Percentiles rank a stretch among this genome's conserved stretches.
These are phyloP conservation scores for Boletus vermiculosoides DNA, from an alignment of 768 basidiomycete species.

Conservation along the genomic window DNA sequence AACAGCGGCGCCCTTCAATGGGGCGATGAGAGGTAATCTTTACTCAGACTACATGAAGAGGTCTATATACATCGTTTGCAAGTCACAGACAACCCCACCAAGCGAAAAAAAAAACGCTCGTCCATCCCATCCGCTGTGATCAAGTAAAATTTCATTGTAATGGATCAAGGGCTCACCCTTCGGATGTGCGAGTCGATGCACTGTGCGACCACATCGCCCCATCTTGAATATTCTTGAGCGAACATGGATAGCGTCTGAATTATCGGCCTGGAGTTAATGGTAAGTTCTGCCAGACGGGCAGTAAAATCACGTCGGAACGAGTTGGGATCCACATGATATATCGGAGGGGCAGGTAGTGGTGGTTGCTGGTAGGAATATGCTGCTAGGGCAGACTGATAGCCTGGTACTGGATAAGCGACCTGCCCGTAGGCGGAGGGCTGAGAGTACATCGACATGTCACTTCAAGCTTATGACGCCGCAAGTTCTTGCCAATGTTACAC, in stretches of 20 bases:
- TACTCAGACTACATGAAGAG: conserved; percentile 43
- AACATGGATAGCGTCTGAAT: conserved; percentile 92
- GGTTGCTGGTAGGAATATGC: conserved; percentile 50
- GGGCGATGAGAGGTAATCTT: conserved; percentile 38
- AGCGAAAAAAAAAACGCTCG: conserved; percentile 24
- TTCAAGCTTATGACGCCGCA: conserved; percentile 38
- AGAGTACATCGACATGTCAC: conserved; percentile 62
- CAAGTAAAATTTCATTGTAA: conserved; percentile 24
- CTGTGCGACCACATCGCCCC: conserved; percentile 75
- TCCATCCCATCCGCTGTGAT: conserved; percentile 29
- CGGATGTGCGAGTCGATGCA: conserved; percentile 84
- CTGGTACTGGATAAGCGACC: conserved; percentile 48
- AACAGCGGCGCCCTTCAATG: conserved; percentile 32
- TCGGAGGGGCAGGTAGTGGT: conserved; percentile 40
- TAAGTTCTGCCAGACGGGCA: conserved; percentile 72
- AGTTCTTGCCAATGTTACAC: conserved; percentile 33
- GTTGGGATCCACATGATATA: conserved; percentile 59
- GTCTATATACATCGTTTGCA: conserved; percentile 46
- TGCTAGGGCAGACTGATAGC: conserved; percentile 45
- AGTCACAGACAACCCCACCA: conserved; percentile 27
- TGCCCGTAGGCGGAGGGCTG: conserved; percentile 59
- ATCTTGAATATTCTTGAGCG: conserved; percentile 82
- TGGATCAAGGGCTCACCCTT: conserved; percentile 64
- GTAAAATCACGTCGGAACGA: conserved; percentile 79
- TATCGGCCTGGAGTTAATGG: conserved; percentile 91